These are phyloP conservation scores for Porphyrellus cyaneotinctus DNA, from an alignment of 768 basidiomycete genomes.

Conservation along the genomic window DNA sequence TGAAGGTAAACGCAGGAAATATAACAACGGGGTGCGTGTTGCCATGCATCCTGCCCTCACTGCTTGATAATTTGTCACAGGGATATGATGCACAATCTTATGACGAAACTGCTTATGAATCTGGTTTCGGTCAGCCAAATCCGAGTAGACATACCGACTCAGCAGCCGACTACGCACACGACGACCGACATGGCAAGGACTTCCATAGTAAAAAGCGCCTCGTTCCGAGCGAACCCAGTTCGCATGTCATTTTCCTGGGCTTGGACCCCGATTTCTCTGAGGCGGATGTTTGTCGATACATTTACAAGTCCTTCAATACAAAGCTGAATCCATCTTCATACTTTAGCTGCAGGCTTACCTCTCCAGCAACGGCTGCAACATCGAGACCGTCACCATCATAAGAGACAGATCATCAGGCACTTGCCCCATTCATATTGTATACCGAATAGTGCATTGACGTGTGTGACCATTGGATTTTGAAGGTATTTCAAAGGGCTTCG, in stretches of 20 bases:
- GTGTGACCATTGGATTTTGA: constrained; percentile 61
- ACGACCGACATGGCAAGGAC: constrained; percentile 42
- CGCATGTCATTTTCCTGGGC: constrained; percentile 94
- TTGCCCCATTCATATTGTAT: constrained; percentile 76
- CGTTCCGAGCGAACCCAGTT: constrained; percentile 79
- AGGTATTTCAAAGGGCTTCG: constrained; percentile 95
- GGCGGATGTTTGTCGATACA: constrained; percentile 71
- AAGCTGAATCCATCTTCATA: constrained; percentile 33
- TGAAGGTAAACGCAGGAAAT: constrained; percentile 78
- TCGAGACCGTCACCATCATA: constrained; percentile 92
- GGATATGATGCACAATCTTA: constrained; percentile 51
- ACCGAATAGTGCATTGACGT: constrained; percentile 70
- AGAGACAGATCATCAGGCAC: constrained; percentile 95
- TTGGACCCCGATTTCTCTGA: constrained; percentile 90
- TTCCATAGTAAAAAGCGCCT: constrained; percentile 69
- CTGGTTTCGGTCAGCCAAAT: constrained; percentile 28
- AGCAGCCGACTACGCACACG: constrained; percentile 47
- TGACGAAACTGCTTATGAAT: constrained; percentile 43
- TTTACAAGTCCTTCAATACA: constrained; percentile 35
- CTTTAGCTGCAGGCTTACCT: constrained; percentile 77
- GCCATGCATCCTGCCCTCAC: background rate
- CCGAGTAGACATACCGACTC: constrained; percentile 29
- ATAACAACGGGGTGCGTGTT: constrained; percentile 64
- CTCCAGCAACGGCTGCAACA: constrained; percentile 62
- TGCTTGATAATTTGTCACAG: constrained; percentile 31